These are phyloP conservation scores for Schoenoplectus tabernaemontani DNA, from an alignment of 202 grass and related monocot genomes.

Conservation along the genomic window DNA sequence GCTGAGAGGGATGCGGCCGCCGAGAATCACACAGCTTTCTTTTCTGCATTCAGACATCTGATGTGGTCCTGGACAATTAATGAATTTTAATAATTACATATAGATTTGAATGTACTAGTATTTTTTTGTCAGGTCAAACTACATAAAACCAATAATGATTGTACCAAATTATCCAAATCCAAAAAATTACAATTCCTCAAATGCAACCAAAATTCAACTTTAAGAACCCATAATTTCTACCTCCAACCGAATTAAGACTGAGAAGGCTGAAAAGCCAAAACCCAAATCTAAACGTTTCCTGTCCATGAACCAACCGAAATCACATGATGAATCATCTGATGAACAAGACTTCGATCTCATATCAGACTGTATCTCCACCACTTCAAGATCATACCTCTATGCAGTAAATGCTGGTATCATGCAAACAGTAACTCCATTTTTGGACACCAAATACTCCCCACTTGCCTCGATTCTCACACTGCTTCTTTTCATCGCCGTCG, in stretches of 20 bases:
- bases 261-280: neutral
- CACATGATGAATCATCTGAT: neutral
- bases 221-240: neutral
- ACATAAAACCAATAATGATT: neutral
- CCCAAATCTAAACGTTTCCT: neutral
- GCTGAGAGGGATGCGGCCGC: no score
- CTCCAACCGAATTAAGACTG: neutral
- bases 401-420: constrained; percentile 61
- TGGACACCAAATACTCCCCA: constrained; percentile 44
- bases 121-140: neutral
- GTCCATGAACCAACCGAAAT: neutral
- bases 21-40: no score
- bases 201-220: neutral
- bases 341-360: neutral
- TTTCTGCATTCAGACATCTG: no score
- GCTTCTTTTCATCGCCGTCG: constrained; percentile 48
- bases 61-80: neutral
- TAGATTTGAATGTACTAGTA: no score
- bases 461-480: constrained; percentile 53
- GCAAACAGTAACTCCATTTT: constrained; percentile 48
- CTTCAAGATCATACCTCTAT: constrained; percentile 67
- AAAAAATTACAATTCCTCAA: neutral
- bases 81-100: no score
- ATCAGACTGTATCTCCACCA: constrained; percentile 40
- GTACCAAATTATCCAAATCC: neutral